Evolutionary conservation across 257 asterid species (phyloP).

Genomic region (Rauvolfia tetraphylla): DNA sequence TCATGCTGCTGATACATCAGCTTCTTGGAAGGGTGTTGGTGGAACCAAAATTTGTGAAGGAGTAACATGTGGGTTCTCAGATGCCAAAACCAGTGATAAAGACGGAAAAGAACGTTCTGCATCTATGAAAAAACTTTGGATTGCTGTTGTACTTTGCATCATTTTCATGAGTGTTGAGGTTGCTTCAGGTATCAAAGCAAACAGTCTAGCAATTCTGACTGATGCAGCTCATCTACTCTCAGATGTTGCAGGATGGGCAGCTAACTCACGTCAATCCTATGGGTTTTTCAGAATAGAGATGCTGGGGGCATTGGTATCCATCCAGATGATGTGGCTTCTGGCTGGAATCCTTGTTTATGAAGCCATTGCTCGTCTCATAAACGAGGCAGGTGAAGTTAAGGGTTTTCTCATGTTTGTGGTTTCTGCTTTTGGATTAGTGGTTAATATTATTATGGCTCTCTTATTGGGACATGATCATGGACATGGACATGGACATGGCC

Average conservation of each 20-base stretch:
- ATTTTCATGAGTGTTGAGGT: constrained; percentile 82
- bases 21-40: constrained; percentile 34
- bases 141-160: constrained; percentile 65
- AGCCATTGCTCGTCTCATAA: constrained; percentile 62
- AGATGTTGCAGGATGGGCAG: constrained; percentile 97
- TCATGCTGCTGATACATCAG: constrained; percentile 28
- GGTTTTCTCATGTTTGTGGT: constrained; percentile 83
- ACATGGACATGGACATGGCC: constrained; percentile 46
- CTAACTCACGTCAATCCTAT: constrained; percentile 88
- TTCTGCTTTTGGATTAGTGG: constrained; percentile 75
- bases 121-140: constrained; percentile 68
- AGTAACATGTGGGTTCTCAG: constrained; percentile 75
- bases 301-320: constrained; percentile 80
- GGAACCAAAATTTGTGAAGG: constrained; percentile 66
- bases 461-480: constrained; percentile 84
- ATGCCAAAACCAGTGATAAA: constrained; percentile 49
- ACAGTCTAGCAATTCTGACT: constrained; percentile 80
- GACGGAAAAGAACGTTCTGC: constrained; percentile 73
- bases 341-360: constrained; percentile 91
- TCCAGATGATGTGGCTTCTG: constrained; percentile 93
- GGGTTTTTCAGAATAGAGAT: constrained; percentile 89
- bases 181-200: constrained; percentile 81
- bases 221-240: constrained; percentile 91
- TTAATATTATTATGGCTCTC: constrained; percentile 74
- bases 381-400: constrained; percentile 68